Evolutionary conservation across 805 yeast genomes (phyloP), one percentile per base, ranked within the genome.

Genomic region (Candida railenensis): DNA sequence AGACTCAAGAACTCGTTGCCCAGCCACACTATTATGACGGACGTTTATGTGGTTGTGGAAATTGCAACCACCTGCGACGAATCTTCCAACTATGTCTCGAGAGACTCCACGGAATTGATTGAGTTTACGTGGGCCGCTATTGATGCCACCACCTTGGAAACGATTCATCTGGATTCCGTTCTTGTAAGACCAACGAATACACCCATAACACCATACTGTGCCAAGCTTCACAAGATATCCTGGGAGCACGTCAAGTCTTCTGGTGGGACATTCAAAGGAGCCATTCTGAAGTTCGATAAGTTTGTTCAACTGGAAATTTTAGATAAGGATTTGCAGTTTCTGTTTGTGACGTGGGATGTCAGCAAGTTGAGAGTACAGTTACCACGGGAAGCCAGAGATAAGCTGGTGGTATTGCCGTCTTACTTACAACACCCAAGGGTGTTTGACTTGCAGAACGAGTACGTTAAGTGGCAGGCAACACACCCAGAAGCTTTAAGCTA

Each of bases 341-440:
- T 82, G 2, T 80, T 89, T 53, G 83, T 89, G 42, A 76, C 89
- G 0, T 71, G 81, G 50, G 81, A 82, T 57, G 74, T 85, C 9
- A 82, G 85, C 84, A 84, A 84, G 56, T 68, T 90, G 41, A 76
- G 90, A 49, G 91, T 91, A 41, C 85, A 84, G 57, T 67, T 91
- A 32, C 85, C 87, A 11, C 76, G 95, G 41, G 96, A 89, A 61
- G 88, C 96, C 5, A 73, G 89, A 36, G 96, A 88, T 59, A 81
- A 85, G 59, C 77, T 80, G 9, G 82, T 86, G 47, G 77, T 74
- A 3, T 73, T 90, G 46, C 96, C 96, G 0, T 73, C 78, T 3
- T 88, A 85, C 60, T 66, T 91, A 48, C 88, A 84, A 61, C 83
- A 84, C 53, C 87, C 96, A 2, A 74, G 83, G 38, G 76, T 85